These are phyloP conservation scores for Stereum hirsutum DNA, from an alignment of 1,284 basidiomycete genomes.

Conservation along the genomic window DNA sequence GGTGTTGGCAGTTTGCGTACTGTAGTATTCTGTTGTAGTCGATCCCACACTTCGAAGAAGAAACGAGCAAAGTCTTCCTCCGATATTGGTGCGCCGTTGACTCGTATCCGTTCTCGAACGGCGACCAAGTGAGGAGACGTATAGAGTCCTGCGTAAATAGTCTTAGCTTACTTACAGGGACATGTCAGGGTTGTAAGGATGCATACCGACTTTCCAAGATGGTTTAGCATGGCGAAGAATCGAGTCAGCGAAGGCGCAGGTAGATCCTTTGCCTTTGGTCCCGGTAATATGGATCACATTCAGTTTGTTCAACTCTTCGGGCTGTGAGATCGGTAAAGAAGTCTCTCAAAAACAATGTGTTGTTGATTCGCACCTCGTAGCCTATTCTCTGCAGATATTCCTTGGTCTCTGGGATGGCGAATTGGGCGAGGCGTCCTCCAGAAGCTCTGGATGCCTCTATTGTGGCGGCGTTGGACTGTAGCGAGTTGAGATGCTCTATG, in stretches of 20 bases:
- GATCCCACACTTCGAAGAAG: conserved; percentile 98
- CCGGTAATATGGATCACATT: conserved; percentile 98
- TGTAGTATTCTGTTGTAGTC: conserved; percentile 58
- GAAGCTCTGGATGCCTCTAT: conserved; percentile 80
- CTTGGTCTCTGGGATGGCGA: conserved; percentile 83
- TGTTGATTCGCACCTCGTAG: conserved; percentile 52
- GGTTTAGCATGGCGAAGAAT: conserved; percentile 58
- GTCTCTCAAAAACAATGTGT: conserved; percentile 7
- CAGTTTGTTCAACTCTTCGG: conserved; percentile 76
- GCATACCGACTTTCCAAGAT: conserved; percentile 63
- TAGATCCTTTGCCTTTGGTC: conserved; percentile 98
- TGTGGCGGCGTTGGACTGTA: conserved; percentile 91
- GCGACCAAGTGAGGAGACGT: conserved; percentile 97
- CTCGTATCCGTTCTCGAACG: conserved; percentile 91
- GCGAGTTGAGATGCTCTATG: conserved; percentile 79
- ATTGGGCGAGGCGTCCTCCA: conserved; percentile 60
- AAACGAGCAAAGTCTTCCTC: conserved; percentile 85
- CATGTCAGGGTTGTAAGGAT: background rate
- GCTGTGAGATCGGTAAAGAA: conserved; percentile 32
- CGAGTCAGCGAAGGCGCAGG: conserved; percentile 86
- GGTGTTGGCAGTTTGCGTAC: conserved; percentile 26
- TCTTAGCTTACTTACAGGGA: background rate
- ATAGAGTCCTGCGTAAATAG: conserved; percentile 61
- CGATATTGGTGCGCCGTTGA: conserved; percentile 85
- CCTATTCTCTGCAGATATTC: conserved; percentile 88